phyloP scores from a whole-genome alignment of 192 early-diverging fungal genomes.

The Coemansia javaensis region DNA sequence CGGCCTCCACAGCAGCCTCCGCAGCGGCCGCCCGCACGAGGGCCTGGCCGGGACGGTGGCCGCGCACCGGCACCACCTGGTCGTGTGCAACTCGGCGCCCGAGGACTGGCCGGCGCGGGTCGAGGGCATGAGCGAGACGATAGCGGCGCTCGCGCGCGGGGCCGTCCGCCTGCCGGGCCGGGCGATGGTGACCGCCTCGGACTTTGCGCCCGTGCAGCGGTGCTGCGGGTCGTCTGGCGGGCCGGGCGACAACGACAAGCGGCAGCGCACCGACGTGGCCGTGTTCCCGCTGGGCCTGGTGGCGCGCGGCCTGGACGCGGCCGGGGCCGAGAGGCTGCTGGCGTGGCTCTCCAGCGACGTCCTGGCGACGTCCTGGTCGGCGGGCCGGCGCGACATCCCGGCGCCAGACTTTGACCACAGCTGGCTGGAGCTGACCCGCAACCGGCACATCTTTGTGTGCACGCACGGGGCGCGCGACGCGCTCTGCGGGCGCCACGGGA shows the following conservation, averaged over 20 bases:
- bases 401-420: constrained; percentile 30
- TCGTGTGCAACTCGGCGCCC: constrained; percentile 43
- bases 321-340: constrained; percentile 19
- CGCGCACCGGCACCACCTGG: constrained; percentile 33
- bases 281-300: constrained; percentile 38
- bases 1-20: too few species aligned
- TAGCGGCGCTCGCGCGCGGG: constrained; percentile 35
- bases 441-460: constrained; percentile 50
- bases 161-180: constrained; percentile 25
- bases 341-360: constrained; percentile 27
- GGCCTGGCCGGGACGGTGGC: constrained; percentile 32
- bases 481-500: constrained; percentile 35
- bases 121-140: constrained; percentile 38
- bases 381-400: constrained; percentile 6
- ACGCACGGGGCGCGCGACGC: constrained; percentile 43
- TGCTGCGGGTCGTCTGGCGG: not conserved
- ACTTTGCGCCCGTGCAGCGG: constrained; percentile 29
- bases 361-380: constrained; percentile 30
- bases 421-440: constrained; percentile 35
- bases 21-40: not conserved
- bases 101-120: constrained; percentile 41
- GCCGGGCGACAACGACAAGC: constrained; percentile 7
- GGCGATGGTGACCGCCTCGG: constrained; percentile 46
- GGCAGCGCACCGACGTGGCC: constrained; percentile 39
- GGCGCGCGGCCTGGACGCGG: constrained; percentile 28